Evolutionary conservation across 2,329 filamentous ascomycete genomes (phyloP), one percentile per base, ranked within the genome.

Genomic region (Celoporthe dispersa): DNA sequence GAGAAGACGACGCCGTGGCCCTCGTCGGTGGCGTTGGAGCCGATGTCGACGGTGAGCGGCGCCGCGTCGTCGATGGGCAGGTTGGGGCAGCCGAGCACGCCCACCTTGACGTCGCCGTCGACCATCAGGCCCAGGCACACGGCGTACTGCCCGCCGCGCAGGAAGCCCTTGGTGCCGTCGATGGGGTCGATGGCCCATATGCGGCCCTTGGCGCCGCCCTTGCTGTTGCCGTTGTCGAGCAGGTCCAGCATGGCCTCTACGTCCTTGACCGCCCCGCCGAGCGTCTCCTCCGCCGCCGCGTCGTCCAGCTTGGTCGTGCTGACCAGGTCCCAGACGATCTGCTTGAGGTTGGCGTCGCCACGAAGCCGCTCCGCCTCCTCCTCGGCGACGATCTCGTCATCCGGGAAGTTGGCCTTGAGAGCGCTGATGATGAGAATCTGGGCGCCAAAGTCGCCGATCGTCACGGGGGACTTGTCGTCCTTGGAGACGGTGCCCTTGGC

Each of bases 171-270:
- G 67, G 96, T 99, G 74, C 96, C 96, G 81, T 99, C 96, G 73
- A 99, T 98, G 71, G 96, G 96, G 81, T 99, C 96, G 69, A 99
- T 90, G 55, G 95, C 93, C 96, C 96, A 99, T 80, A 98, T 93
- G 74, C 96, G 87, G 73, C 94, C 94, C 74, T 84, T 86, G 71
- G 83, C 80, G 37, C 94, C 94, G 71, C 94, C 94, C 69, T 87
- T 82, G 81, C 90, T 93, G 78, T 87, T 88, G 57, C 91, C 91
- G 72, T 81, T 80, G 82, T 93, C 91, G 74, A 93, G 90, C 53
- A 90, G 68, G 57, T 71, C 69, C 71, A 92, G 80, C 90, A 92
- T 90, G 53, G 85, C 83, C 70, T 93, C 90, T 64, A 87, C 87
- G 75, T 84, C 88, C 77, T 86, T 81, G 74, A 94, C 84, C 41